Percentiles rank a stretch among this genome's conserved stretches.
Conservation (phyloP, 306 rosid genomes). For the Acacia confusa region DNA sequence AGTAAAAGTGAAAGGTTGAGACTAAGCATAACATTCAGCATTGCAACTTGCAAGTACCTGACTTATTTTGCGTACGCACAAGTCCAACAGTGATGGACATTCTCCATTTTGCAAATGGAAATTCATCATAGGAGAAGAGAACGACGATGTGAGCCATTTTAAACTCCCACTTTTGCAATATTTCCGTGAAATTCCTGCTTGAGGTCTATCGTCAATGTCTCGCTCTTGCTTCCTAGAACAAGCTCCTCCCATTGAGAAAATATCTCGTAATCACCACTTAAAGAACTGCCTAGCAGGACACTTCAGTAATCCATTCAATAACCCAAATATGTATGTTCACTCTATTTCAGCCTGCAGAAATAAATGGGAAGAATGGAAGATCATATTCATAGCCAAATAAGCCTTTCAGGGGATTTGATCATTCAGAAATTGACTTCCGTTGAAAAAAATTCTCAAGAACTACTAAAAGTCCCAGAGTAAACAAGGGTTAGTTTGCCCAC, state of each 20-base stretch:
- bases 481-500: not conserved
- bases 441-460: not conserved
- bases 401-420: slow-evolving; percentile 26
- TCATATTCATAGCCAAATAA: slow-evolving; percentile 32
- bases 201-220: slow-evolving; percentile 50
- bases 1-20: slow-evolving; percentile 1
- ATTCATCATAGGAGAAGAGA: slow-evolving; percentile 54
- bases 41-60: slow-evolving; percentile 49
- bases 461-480: not conserved
- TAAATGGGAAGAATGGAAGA: not conserved
- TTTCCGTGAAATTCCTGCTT: slow-evolving; percentile 51
- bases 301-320: slow-evolving; percentile 41
- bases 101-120: slow-evolving; percentile 52
- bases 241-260: slow-evolving; percentile 83
- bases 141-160: slow-evolving; percentile 81
- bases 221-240: slow-evolving; percentile 88
- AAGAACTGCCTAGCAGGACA: slow-evolving; percentile 43
- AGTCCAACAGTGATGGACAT: slow-evolving; percentile 68
- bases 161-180: slow-evolving; percentile 85
- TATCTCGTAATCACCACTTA: slow-evolving; percentile 38
- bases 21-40: slow-evolving; percentile 3
- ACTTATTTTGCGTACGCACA: slow-evolving; percentile 61
- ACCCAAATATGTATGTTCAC: slow-evolving; percentile 36
- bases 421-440: slow-evolving; percentile 15
- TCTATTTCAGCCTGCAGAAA: slow-evolving; percentile 44